phyloP scores from a whole-genome alignment of 257 asterid genomes.

The Salvia rosmarinus region DNA sequence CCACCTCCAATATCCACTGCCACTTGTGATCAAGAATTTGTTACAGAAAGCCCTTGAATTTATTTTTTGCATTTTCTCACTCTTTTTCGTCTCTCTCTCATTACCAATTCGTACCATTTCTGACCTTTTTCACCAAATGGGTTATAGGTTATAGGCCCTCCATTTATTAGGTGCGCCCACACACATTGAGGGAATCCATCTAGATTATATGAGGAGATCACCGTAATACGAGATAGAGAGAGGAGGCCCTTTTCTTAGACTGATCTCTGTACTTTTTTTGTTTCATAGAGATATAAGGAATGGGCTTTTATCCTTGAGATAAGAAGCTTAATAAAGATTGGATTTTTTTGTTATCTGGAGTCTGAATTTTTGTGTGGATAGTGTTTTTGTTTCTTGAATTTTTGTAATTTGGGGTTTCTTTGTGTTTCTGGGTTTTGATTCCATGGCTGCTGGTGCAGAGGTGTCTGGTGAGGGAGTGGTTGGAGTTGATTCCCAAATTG shows the following conservation, averaged over 20 bases:
- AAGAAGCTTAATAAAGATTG: constrained; percentile 25
- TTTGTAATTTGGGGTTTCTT: constrained; percentile 26
- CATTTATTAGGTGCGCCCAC: constrained; percentile 33
- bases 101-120: constrained; percentile 47
- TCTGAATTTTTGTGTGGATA: constrained; percentile 33
- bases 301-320: constrained; percentile 42
- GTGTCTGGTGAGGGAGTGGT: constrained; percentile 67
- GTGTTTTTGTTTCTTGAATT: constrained; percentile 10
- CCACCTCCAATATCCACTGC: constrained; percentile 40
- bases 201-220: constrained; percentile 46
- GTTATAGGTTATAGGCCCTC: constrained; percentile 38
- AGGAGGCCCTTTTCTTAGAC: constrained; percentile 44
- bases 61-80: constrained; percentile 8
- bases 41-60: constrained; percentile 39
- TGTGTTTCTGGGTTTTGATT: constrained; percentile 42
- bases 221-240: constrained; percentile 41
- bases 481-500: constrained; percentile 49
- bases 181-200: constrained; percentile 42
- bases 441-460: constrained; percentile 91
- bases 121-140: constrained; percentile 53
- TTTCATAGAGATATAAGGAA: constrained; percentile 37
- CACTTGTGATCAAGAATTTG: constrained; percentile 50
- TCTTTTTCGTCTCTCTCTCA: constrained; percentile 28
- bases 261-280: constrained; percentile 40
- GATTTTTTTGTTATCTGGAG: constrained; percentile 22